Base-by-base conservation (phyloP, 2,329 filamentous ascomycete species). In the Macrophomina phaseolina region DNA sequence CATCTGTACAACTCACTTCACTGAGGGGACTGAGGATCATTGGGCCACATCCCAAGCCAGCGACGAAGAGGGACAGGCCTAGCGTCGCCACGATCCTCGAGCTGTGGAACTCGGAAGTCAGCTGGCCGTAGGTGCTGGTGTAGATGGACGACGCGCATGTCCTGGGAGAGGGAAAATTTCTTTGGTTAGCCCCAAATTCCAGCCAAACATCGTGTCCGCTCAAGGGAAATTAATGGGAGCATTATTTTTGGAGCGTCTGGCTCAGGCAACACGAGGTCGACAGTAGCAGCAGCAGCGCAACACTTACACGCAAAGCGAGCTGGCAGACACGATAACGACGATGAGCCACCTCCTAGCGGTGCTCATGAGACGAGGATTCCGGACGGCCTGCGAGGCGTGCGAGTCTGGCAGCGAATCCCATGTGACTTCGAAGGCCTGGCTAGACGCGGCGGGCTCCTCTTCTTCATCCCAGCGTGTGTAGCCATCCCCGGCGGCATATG, bases 91-190 rank as follows among this genome's bases (percentile, higher is more conserved):
- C 85, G 60, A 92, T 82, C 66, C 87, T 85, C 0, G 91, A 90
- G 72, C 86, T 86, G 70, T 86, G 80, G 72, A 97, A 96, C 67
- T 96, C 91, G 32, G 83, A 80, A 69, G 90, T 87, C 79, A 97
- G 87, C 77, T 95, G 91, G 18, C 73, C 75, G 77, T 97, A 97
- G 0, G 91, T 95, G 12, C 88, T 87, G 0, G 93, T 94, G 78
- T 97, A 97, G 72, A 97, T 88, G n/a, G 93, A 95, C 56, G 91
- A 94, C 1, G 91, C 88, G 75, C 90, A 93, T 8, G 93, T 97
- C 64, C 91, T 93, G 72, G 63, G 32, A 45, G 7, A 40, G 14
- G 14, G 4, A 45, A 45, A 56, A 34, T 68, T 48, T 18, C 42
- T 28, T 30, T 65, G 23, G 23, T 65, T 58, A 65, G 63, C 52